phyloP scores from a whole-genome alignment of 1,139 yeast genomes.

The Lodderomyces pseudojiufengensis region DNA sequence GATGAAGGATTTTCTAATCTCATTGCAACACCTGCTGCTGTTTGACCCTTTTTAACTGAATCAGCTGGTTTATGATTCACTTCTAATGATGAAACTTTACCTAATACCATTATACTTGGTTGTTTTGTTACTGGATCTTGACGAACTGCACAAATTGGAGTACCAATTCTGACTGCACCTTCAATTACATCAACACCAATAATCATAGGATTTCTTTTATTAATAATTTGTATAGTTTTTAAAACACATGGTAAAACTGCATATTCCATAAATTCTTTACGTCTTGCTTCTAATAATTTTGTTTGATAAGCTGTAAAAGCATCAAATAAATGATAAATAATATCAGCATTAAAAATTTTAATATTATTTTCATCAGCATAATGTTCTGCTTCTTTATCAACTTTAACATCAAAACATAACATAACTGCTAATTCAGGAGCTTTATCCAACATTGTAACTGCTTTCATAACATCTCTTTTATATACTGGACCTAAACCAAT shows the following conservation, averaged over 20 bases:
- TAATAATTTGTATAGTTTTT: conserved; percentile 91
- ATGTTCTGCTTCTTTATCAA: conserved; percentile 97
- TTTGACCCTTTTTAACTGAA: conserved; percentile 86
- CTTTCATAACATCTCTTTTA: conserved; percentile 98
- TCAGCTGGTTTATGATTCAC: conserved; percentile 87
- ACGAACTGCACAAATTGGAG: conserved; percentile 95
- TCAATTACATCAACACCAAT: conserved; percentile 97
- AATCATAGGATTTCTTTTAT: conserved; percentile 98
- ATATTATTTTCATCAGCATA: conserved; percentile 92
- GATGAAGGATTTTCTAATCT: conserved; percentile 90
- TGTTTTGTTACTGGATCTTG: conserved; percentile 80
- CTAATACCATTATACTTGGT: conserved; percentile 69
- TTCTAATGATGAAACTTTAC: conserved; percentile 84
- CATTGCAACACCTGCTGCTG: conserved; percentile 98
- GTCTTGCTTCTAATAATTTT: conserved; percentile 81
- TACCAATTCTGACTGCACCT: conserved; percentile 85
- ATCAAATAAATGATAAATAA: conserved; percentile 94
- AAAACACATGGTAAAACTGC: conserved; percentile 95
- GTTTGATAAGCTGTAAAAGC: conserved; percentile 90
- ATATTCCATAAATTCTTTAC: conserved; percentile 81
- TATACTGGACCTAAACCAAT: conserved; percentile 97
- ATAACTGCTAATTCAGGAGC: conserved; percentile 94
- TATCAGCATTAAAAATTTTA: conserved; percentile 90
- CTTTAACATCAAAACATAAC: conserved; percentile 96
- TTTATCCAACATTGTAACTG: conserved; percentile 92